Evolutionary conservation across 768 basidiomycete genomes (phyloP).

Genomic region (Lepiota subincarnata): DNA sequence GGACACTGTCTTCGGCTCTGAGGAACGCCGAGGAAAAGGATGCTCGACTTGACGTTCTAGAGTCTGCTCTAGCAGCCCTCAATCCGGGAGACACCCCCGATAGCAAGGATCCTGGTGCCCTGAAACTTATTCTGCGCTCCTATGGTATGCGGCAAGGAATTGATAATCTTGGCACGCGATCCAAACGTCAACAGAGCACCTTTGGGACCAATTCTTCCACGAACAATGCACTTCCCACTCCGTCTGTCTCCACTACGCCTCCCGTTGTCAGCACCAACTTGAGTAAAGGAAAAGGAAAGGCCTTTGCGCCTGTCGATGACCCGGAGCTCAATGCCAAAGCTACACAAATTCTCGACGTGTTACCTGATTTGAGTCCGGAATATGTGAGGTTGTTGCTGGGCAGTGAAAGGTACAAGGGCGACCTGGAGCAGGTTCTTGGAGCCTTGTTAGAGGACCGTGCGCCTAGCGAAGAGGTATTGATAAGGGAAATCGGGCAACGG

Average conservation of each 20-base stretch:
- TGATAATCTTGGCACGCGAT: conserved; percentile 29
- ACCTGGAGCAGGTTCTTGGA: conserved; percentile 59
- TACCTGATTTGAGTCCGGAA: conserved; percentile 53
- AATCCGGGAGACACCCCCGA: conserved; percentile 20
- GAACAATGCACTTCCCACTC: neutral
- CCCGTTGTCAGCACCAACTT: neutral
- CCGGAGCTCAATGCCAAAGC: conserved; percentile 53
- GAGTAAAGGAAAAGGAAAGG: conserved; percentile 42
- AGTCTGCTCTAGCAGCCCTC: conserved; percentile 43
- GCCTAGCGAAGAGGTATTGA: conserved; percentile 31
- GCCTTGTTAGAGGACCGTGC: conserved; percentile 76
- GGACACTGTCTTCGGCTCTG: conserved; percentile 42
- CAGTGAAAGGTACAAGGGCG: conserved; percentile 46
- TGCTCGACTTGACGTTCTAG: conserved; percentile 52
- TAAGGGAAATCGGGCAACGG: conserved; percentile 6
- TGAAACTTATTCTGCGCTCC: conserved; percentile 61
- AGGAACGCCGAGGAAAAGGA: conserved; percentile 49
- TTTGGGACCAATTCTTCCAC: neutral
- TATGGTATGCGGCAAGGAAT: conserved; percentile 44
- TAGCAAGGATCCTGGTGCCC: conserved; percentile 46
- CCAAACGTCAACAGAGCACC: conserved; percentile 9
- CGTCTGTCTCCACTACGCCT: conserved; percentile 2
- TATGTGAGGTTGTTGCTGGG: conserved; percentile 59
- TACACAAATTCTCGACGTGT: conserved; percentile 70
- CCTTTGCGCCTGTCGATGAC: conserved; percentile 27